Evolutionary conservation across 208 protist species (phyloP).

Genomic region (Acanthamoeba sp.): DNA sequence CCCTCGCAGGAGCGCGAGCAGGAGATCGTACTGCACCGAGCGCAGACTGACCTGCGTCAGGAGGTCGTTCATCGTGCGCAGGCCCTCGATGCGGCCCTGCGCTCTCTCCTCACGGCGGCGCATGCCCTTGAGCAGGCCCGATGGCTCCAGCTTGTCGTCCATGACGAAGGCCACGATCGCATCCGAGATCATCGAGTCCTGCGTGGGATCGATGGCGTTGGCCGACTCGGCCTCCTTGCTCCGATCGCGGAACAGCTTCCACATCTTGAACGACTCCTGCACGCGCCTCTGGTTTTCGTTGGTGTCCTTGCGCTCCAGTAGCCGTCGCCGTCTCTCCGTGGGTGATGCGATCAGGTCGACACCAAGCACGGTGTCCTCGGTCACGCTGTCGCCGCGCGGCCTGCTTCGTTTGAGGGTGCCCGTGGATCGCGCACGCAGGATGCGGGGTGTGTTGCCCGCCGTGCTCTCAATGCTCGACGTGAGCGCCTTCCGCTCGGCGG

Average conservation of each 20-base stretch:
- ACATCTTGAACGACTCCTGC: constrained; percentile 73
- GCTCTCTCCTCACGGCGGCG: neutral
- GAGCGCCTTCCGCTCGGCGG: neutral
- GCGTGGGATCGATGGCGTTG: constrained; percentile 28
- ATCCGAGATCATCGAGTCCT: constrained; percentile 17
- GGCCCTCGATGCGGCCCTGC: constrained; percentile 22
- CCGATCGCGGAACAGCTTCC: constrained; percentile 65
- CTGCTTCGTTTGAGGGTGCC: constrained; percentile 40
- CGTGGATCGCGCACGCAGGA: constrained; percentile 49
- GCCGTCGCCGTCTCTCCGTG: neutral
- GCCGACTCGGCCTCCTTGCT: constrained; percentile 48
- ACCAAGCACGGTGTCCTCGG: neutral
- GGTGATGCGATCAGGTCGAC: constrained; percentile 38
- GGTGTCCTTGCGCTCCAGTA: constrained; percentile 49
- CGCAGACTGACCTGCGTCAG: neutral
- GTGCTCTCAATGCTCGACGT: constrained; percentile 17
- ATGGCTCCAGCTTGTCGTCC: constrained; percentile 44
- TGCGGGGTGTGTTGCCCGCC: constrained; percentile 11
- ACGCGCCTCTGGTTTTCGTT: constrained; percentile 69
- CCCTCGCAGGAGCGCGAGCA: neutral
- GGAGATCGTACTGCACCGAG: constrained; percentile 23
- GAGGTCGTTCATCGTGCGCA: constrained; percentile 21
- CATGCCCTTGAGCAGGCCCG: constrained; percentile 29
- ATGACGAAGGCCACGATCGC: constrained; percentile 42
- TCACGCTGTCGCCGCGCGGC: neutral